Evolutionary conservation across 2,329 filamentous ascomycete genomes (phyloP), one percentile per base, ranked within the genome.

Genomic region (Trichoderma hamatum): DNA sequence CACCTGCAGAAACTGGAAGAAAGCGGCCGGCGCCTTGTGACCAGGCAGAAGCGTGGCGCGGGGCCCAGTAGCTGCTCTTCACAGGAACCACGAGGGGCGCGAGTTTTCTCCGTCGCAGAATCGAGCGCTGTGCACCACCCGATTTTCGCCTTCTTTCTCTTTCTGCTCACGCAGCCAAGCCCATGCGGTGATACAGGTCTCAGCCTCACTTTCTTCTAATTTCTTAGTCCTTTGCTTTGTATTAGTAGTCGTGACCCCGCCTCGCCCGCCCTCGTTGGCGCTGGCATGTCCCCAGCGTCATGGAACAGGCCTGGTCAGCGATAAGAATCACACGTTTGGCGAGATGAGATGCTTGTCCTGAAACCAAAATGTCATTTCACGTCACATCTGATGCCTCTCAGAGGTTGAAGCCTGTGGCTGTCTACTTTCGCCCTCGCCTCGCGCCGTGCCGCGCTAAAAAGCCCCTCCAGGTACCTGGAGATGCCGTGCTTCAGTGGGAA

Each of bases 21-120:
- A 69, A 52, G 46, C 61, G 30, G 65, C 39, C 62, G 67, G 36
- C 68, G 68, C 68, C 70, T 70, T 70, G 70, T 71, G 70, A 71
- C 70, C 70, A 71, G 63, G 68, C 62, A 70, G 55, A 67, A 70
- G 63, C 51, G 46, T 66, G 65, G 68, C 54, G 60, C 63, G 63
- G 56, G 68, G 63, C 46, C 63, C 63, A 65, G 52, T 43, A 26
- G 60, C 28, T 26, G 34, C 36, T 49, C 54, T 46, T 65, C 51
- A 55, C 67, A 60, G 52, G 65, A 60, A 67, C 68, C 68, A 70
- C 68, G 68, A 67, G 68, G 39, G 68, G 63, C 63, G 34, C 67
- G 46, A 64, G 55, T 26, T 32, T 34, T 52, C 14, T 19, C 24
- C 49, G 52, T 49, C 49, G 21, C 61, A 55, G 52, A 7, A 10